Evolutionary conservation across 164 flowering plant species (phyloP).

Genomic region (Santalum album): DNA sequence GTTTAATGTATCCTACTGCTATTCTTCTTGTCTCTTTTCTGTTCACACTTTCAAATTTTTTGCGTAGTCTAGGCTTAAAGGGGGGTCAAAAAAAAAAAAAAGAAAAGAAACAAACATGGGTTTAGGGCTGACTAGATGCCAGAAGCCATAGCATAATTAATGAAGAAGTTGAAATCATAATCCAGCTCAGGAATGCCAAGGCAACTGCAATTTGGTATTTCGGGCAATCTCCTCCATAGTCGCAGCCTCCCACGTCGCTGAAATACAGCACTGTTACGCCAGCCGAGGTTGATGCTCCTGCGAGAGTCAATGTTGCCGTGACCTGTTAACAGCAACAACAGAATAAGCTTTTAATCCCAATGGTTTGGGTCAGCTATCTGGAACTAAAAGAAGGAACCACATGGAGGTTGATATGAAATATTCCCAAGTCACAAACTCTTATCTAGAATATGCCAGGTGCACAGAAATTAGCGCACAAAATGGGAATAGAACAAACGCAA

Average conservation of each 20-base stretch:
- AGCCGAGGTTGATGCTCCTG: slow-evolving; percentile 68
- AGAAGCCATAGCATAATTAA: slow-evolving; percentile 72
- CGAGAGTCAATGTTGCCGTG: slow-evolving; percentile 54
- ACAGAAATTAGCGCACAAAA: too few relatives aligned
- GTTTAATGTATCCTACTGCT: background rate
- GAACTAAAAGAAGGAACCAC: too few relatives aligned
- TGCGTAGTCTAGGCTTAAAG: background rate
- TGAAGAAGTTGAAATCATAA: slow-evolving; percentile 46
- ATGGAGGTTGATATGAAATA: too few relatives aligned
- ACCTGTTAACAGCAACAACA: slow-evolving; percentile 38
- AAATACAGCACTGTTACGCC: slow-evolving; percentile 48
- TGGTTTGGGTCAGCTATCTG: too few relatives aligned
- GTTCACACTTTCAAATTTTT: background rate
- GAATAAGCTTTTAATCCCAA: too few relatives aligned
- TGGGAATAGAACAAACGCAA: too few relatives aligned
- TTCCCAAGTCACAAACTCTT: too few relatives aligned
- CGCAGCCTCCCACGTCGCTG: slow-evolving; percentile 46
- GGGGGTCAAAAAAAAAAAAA: background rate
- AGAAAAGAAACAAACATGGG: background rate
- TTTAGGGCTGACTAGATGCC: slow-evolving; percentile 34
- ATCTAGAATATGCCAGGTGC: too few relatives aligned
- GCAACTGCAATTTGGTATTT: slow-evolving; percentile 49
- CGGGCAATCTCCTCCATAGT: slow-evolving; percentile 32
- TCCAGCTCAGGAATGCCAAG: slow-evolving; percentile 61
- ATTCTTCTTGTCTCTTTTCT: slow-evolving; percentile 1